Conservation (phyloP, 2,329 filamentous ascomycete species). For the Penicillium nordicum region DNA sequence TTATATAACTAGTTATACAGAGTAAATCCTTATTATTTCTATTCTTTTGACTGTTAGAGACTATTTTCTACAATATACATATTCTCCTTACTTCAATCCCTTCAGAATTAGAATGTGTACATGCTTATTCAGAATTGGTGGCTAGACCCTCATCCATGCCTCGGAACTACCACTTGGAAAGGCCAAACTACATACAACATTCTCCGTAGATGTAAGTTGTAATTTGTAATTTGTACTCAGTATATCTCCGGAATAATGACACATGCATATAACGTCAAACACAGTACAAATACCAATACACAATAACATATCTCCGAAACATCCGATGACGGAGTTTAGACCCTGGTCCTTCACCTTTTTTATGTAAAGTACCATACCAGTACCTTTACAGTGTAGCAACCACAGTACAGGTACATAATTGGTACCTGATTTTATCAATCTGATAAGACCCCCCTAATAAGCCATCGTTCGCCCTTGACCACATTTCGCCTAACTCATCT, state of each 20-base stretch:
- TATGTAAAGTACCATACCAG: not conserved
- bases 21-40: not conserved
- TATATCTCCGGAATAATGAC: not conserved
- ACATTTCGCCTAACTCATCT: slow-evolving; percentile 3
- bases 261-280: not conserved
- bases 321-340: slow-evolving; percentile 9
- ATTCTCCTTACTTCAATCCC: not conserved
- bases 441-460: slow-evolving; percentile 6
- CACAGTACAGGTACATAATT: not conserved
- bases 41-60: not conserved
- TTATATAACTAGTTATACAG: too few species aligned
- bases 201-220: not conserved
- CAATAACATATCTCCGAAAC: not conserved
- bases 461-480: slow-evolving; percentile 1
- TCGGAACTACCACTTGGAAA: not conserved
- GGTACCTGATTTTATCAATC: slow-evolving; percentile 9
- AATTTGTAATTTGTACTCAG: not conserved
- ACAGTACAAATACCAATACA: not conserved
- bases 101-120: not conserved
- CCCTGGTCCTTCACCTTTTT: not conserved
- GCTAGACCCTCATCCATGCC: not conserved
- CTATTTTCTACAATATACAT: not conserved
- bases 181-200: not conserved
- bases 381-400: not conserved
- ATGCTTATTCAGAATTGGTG: not conserved